Percentiles rank a stretch among this genome's conserved stretches.
Evolutionary conservation across 2,329 filamentous ascomycete species (phyloP).

Genomic region (Ceratocystis harringtonii): DNA sequence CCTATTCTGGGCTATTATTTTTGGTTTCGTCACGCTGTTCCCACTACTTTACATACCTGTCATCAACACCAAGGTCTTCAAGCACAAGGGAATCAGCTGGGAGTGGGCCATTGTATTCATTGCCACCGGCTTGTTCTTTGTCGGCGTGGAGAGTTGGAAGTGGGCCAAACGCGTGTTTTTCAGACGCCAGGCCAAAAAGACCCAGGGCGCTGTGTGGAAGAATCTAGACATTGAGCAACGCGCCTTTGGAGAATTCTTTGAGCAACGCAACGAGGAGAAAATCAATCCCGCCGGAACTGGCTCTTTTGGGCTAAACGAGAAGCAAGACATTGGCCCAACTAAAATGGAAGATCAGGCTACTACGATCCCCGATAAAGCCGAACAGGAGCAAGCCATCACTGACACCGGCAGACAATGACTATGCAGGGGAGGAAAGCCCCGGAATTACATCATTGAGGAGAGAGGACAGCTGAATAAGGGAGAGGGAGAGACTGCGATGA

Average conservation of each 20-base stretch:
- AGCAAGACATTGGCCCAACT: not conserved
- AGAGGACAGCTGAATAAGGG: not conserved
- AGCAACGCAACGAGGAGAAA: not conserved
- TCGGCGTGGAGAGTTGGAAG: constrained; percentile 45
- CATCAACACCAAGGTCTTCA: constrained; percentile 44
- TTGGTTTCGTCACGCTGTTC: constrained; percentile 36
- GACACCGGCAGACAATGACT: constrained; percentile 18
- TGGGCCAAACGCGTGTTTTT: constrained; percentile 37
- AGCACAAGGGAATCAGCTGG: constrained; percentile 45
- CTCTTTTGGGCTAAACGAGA: constrained; percentile 4
- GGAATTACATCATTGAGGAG: not conserved
- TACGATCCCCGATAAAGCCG: not conserved
- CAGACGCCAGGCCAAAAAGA: constrained; percentile 21
- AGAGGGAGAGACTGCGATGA: not conserved
- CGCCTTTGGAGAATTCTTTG: constrained; percentile 28
- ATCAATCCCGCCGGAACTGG: constrained; percentile 1
- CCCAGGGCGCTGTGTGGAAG: constrained; percentile 24
- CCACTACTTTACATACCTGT: constrained; percentile 43
- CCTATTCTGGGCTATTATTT: constrained; percentile 47
- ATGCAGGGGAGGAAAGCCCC: constrained; percentile 19
- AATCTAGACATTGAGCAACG: constrained; percentile 29
- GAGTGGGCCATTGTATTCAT: constrained; percentile 48
- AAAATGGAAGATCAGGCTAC: not conserved
- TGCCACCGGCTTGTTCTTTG: constrained; percentile 39
- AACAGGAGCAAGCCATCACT: not conserved